Base-by-base conservation (phyloP, 805 yeast species). In the Henningerozyma blattae region DNA sequence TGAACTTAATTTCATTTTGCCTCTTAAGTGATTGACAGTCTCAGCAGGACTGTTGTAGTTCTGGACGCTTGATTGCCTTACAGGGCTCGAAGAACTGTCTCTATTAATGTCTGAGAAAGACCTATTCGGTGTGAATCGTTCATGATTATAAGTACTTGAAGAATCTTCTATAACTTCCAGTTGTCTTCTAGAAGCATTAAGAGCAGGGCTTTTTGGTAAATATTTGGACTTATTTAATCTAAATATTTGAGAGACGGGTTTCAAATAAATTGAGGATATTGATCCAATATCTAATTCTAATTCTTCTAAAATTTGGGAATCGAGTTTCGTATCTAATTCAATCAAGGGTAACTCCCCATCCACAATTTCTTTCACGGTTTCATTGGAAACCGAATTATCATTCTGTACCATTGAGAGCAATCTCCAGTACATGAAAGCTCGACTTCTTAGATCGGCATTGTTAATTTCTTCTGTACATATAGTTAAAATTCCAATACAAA, bases 391-490 rank as follows among this genome's bases (percentile, higher is more conserved):
- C 62, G 64, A 30, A 10, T 32, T 29, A 12, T 5, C 66, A 40
- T 1, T 39, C 5, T 31, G 34, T 8, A 31, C 34, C 19, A 44
- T 15, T 6, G 91, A 72, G 5, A 87, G 57, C 19, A 87, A 57
- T 37, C 94, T 66, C 91, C 94, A 80, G 58, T 89, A 87, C 58
- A 84, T 75, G 48, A 65, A 78, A 0, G 89, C 95, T 27, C 95
- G 60, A 43, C 84, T 93, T 40, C 96, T 67, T 9, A 86, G 56
- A 56, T 89, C 97, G 0, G 95, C 95, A 45, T 84, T 77, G 40
- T 77, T 76, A 2, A 67, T 61, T 10, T 75, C 80, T 43, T 84
- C 91, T 0, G 93, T 80, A 6, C 86, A 80, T 52, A 63, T 55
- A 46, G 75, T 75, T 35, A 86, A 58, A 0, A 79, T 61, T 22